Evolutionary conservation across 306 rosid genomes (phyloP).

Genomic region (Sechiopsis laciniata): DNA sequence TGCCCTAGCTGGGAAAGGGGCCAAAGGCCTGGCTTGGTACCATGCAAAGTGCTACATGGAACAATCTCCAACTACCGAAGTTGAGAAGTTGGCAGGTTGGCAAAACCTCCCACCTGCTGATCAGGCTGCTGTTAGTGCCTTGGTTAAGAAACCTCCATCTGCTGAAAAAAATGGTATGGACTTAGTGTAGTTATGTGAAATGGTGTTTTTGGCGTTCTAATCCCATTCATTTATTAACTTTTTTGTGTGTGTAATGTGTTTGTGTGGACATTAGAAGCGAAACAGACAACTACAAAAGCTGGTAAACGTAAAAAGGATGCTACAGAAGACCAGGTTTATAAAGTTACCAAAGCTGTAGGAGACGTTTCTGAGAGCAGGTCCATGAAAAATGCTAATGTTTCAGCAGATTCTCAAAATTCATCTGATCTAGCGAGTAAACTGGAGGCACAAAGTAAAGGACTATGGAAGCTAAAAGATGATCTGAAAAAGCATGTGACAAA

Average conservation of each 20-base stretch:
- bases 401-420: constrained; percentile 26
- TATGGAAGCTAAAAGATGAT: constrained; percentile 86
- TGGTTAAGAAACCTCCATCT: constrained; percentile 40
- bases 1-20: constrained; percentile 70
- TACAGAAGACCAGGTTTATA: constrained; percentile 43
- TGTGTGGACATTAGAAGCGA: background rate
- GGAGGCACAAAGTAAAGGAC: constrained; percentile 69
- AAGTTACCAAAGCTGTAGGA: constrained; percentile 51
- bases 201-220: constrained; percentile 3
- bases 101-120: constrained; percentile 59
- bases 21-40: constrained; percentile 79
- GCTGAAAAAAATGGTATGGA: constrained; percentile 42
- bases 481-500: constrained; percentile 64
- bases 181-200: background rate
- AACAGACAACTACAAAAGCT: constrained; percentile 44
- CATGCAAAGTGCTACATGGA: constrained; percentile 84
- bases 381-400: constrained; percentile 27
- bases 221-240: constrained; percentile 13
- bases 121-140: constrained; percentile 54
- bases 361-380: constrained; percentile 51
- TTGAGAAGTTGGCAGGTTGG: constrained; percentile 85
- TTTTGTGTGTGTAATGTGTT: background rate
- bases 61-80: constrained; percentile 50
- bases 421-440: constrained; percentile 43
- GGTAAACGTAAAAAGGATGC: constrained; percentile 65